Percentiles rank a stretch among this genome's conserved stretches.
Conservation (phyloP, 2,329 filamentous ascomycete species). For the Fusarium pilosicola region DNA sequence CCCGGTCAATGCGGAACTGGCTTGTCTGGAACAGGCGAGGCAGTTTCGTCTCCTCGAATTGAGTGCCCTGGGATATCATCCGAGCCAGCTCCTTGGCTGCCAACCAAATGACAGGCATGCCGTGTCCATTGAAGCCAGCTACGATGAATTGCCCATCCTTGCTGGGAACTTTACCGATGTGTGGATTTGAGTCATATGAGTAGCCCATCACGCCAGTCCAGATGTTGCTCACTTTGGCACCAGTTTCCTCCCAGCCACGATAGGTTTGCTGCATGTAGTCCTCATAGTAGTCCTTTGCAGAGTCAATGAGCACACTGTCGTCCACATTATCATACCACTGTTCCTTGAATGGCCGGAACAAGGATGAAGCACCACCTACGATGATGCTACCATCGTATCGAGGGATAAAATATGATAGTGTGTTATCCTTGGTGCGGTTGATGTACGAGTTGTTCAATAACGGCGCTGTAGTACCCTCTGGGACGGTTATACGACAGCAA, state of each 20-base stretch:
- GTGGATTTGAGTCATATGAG: conserved; percentile 3
- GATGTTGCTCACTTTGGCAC: neutral
- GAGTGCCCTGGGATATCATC: neutral
- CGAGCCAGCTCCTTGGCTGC: neutral
- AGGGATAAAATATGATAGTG: neutral
- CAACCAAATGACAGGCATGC: neutral
- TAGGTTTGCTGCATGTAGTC: conserved; percentile 3
- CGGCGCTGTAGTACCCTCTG: neutral
- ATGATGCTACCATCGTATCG: neutral
- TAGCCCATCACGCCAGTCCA: conserved; percentile 5
- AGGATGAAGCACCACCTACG: neutral
- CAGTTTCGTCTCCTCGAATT: neutral
- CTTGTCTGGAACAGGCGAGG: conserved; percentile 3
- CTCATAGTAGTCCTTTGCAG: neutral
- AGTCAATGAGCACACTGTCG: neutral
- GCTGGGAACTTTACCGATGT: neutral
- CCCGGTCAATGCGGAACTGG: neutral
- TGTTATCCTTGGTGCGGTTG: neutral
- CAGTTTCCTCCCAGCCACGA: neutral
- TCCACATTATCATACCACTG: conserved; percentile 6
- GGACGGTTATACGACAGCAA: neutral
- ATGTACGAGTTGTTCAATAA: conserved; percentile 1
- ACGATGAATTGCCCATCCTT: neutral
- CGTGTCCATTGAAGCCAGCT: conserved; percentile 1
- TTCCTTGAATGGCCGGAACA: neutral